These are phyloP conservation scores for Elsinoe fawcettii DNA, from an alignment of 2,329 filamentous ascomycete genomes.

Conservation along the genomic window DNA sequence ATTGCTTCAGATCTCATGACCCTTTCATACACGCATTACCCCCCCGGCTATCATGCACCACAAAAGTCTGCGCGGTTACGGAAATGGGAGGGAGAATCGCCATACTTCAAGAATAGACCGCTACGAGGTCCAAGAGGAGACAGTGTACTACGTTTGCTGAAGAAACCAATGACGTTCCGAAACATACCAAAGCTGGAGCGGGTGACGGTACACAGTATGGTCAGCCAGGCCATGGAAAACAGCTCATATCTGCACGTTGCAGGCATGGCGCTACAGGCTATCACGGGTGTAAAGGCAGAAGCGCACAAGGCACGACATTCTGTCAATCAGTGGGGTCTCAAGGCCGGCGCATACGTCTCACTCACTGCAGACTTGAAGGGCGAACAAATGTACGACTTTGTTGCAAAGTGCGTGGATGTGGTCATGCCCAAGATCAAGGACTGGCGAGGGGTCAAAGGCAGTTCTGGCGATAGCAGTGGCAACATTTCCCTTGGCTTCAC, in stretches of 20 bases:
- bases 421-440: conserved; percentile 96
- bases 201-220: conserved; percentile 72
- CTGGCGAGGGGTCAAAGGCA: conserved; percentile 71
- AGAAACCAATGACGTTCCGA: conserved; percentile 61
- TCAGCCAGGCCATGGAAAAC: conserved; percentile 59
- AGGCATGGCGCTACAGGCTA: conserved; percentile 74
- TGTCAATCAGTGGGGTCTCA: conserved; percentile 68
- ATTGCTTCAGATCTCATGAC: conserved; percentile 82
- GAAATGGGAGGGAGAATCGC: conserved; percentile 80
- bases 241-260: conserved; percentile 72
- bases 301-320: conserved; percentile 63
- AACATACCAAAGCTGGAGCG: conserved; percentile 77
- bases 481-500: conserved; percentile 79
- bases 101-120: conserved; percentile 88
- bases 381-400: conserved; percentile 78
- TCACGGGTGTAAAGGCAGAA: conserved; percentile 66
- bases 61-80: conserved; percentile 61
- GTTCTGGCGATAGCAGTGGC: conserved; percentile 76
- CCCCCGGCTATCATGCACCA: conserved; percentile 62
- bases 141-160: conserved; percentile 62
- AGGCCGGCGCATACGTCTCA: conserved; percentile 62
- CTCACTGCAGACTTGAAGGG: conserved; percentile 71
- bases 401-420: conserved; percentile 82
- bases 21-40: conserved; percentile 76
- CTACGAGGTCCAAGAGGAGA: conserved; percentile 76